Evolutionary conservation across 257 asterid genomes (phyloP), one percentile per base, ranked within the genome.

Genomic region (Nicotiana attenuata): DNA sequence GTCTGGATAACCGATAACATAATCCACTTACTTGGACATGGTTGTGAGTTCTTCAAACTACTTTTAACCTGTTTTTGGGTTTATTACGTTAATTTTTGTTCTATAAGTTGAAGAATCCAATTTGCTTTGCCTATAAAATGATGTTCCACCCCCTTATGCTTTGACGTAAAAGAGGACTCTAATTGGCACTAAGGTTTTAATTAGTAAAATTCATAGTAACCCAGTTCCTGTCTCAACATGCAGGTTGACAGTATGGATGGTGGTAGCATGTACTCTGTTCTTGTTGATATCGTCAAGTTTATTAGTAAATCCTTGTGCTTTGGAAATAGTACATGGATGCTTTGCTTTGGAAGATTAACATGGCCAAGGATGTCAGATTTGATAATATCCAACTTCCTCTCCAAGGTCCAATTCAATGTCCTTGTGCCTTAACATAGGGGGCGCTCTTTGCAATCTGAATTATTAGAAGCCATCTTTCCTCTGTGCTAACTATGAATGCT

Each of bases 361-460:
- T 96, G 99, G 99, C 97, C 97, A 66, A 90, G 96, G 91, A 88
- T 94, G 92, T 94, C 99, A 20, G 92, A 94, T 85, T 85, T 91
- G 89, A 94, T 94, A 75, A 93, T 96, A 83, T 88, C 97, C 28
- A 91, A 92, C 85, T 96, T 94, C 81, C 94, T 96, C 65, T 92
- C 97, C 82, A 90, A 94, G 98, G 99, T 96, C 77, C 82, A 87
- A 82, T 61, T 78, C 33, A 65, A 26, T 80, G 19, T 52, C 65
- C 10, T 45, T 50, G 47, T 17, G 5, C 78, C 55, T 69, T 71
- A 71, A 41, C 33, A 20, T 13, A 20, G 14, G 60, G 35, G 22
- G 22, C 26, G 17, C 79, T 47, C 41, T 20, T 64, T 63, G 59
- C 33, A 10, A n/a, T 50, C 83, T 65, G 53, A 80, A 80, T 80